Evolutionary conservation across 192 early-diverging fungal genomes (phyloP).

Genomic region (Coemansia umbellata): DNA sequence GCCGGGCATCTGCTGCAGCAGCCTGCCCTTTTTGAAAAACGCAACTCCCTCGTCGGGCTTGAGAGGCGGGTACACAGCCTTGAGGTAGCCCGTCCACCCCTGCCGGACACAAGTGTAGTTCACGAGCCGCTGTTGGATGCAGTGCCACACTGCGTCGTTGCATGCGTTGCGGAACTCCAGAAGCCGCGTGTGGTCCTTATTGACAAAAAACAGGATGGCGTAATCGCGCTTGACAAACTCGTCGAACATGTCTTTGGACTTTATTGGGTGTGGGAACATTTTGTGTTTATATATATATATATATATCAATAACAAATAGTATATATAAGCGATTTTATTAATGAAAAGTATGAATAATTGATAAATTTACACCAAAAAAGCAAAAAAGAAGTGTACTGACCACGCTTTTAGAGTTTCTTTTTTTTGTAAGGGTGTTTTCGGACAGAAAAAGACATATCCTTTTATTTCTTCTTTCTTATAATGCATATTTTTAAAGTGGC

Average conservation of each 20-base stretch:
- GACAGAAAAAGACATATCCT: not conserved
- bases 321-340: no score
- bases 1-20: constrained; percentile 8
- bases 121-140: not conserved
- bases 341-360: not conserved
- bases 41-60: constrained; percentile 8
- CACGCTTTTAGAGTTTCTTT: not conserved
- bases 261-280: constrained; percentile 11
- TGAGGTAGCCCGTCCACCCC: constrained; percentile 5
- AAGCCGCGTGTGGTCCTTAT: not conserved
- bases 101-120: constrained; percentile 9
- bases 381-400: not conserved
- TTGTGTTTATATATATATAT: no score
- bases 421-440: not conserved
- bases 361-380: not conserved
- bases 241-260: constrained; percentile 5
- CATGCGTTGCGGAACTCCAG: constrained; percentile 8
- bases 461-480: not conserved
- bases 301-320: no score
- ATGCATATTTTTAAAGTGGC: not conserved
- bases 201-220: constrained; percentile 9
- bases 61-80: not conserved
- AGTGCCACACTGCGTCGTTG: constrained; percentile 1
- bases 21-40: constrained; percentile 15
- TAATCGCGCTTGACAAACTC: constrained; percentile 12